Conservation (phyloP, 2,329 filamentous ascomycete species). For the Fusarium robinianum region DNA sequence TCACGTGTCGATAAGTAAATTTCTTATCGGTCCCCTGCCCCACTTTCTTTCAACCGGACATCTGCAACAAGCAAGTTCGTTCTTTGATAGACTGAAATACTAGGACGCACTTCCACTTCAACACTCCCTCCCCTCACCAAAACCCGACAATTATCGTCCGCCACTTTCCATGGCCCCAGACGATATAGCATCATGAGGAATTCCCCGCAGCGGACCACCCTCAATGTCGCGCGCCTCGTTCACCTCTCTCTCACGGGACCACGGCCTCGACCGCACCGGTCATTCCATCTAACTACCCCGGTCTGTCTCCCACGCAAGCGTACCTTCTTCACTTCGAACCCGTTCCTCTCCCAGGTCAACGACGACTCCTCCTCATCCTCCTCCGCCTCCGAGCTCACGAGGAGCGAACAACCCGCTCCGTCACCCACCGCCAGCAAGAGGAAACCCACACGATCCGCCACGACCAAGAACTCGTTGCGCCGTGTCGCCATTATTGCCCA, state of each 20-base stretch:
- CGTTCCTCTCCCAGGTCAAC: conserved; percentile 53
- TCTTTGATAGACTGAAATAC: too few species aligned
- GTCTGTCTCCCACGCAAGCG: conserved; percentile 57
- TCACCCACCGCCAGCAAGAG: conserved; percentile 45
- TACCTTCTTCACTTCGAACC: conserved; percentile 69
- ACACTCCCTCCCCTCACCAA: not conserved
- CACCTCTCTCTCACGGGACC: conserved; percentile 35
- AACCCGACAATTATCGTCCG: conserved; percentile 6
- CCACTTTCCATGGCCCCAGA: conserved; percentile 29
- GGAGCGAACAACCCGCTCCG: conserved; percentile 20
- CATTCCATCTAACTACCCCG: conserved; percentile 53
- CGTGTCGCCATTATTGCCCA: conserved; percentile 88
- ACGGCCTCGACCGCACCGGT: conserved; percentile 39
- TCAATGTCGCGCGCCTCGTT: conserved; percentile 39
- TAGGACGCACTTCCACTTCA: not conserved
- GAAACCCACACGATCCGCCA: conserved; percentile 50
- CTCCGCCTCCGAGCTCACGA: conserved; percentile 23
- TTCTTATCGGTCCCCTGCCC: conserved; percentile 17
- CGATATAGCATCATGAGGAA: conserved; percentile 40
- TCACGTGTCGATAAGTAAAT: conserved; percentile 33
- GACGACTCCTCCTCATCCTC: conserved; percentile 37
- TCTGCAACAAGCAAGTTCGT: too few species aligned
- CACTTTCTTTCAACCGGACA: conserved; percentile 8
- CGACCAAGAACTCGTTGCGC: conserved; percentile 74
- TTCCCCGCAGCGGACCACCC: conserved; percentile 40